Percentiles rank a stretch among this genome's conserved stretches.
These are phyloP conservation scores for Spiraea crenata DNA, from an alignment of 331 rosid species.

Conservation along the genomic window DNA sequence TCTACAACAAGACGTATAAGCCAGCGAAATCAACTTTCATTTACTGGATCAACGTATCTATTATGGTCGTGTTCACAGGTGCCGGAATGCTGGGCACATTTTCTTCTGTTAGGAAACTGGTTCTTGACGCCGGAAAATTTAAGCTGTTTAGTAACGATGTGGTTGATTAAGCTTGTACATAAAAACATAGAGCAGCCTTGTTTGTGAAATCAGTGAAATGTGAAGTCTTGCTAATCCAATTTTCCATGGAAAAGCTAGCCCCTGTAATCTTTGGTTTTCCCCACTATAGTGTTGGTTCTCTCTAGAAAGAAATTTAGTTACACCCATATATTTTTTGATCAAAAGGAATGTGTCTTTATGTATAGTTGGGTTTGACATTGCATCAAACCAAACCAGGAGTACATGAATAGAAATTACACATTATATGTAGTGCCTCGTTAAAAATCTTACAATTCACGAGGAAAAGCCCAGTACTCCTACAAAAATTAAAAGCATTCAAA, in stretches of 20 bases:
- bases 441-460: too few species aligned
- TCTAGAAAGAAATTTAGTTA: too few species aligned
- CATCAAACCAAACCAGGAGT: too few species aligned
- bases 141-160: constrained; percentile 69
- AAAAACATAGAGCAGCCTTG: not conserved
- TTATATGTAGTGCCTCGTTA: too few species aligned
- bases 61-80: constrained; percentile 61
- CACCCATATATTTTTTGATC: too few species aligned
- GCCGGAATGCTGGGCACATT: constrained; percentile 71
- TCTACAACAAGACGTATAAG: constrained; percentile 73
- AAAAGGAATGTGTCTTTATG: too few species aligned
- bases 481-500: too few species aligned
- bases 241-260: not conserved
- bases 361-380: too few species aligned
- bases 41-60: constrained; percentile 66
- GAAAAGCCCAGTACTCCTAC: too few species aligned
- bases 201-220: not conserved
- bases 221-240: not conserved
- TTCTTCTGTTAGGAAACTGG: constrained; percentile 70
- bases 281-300: too few species aligned
- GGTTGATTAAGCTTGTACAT: constrained; percentile 34
- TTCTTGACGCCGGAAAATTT: constrained; percentile 67
- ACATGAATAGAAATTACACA: too few species aligned
- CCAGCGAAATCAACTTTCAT: constrained; percentile 53
- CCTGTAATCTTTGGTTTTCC: not conserved